These are phyloP conservation scores for Xerocomellus amylosporus DNA, from an alignment of 768 basidiomycete species.

Conservation along the genomic window DNA sequence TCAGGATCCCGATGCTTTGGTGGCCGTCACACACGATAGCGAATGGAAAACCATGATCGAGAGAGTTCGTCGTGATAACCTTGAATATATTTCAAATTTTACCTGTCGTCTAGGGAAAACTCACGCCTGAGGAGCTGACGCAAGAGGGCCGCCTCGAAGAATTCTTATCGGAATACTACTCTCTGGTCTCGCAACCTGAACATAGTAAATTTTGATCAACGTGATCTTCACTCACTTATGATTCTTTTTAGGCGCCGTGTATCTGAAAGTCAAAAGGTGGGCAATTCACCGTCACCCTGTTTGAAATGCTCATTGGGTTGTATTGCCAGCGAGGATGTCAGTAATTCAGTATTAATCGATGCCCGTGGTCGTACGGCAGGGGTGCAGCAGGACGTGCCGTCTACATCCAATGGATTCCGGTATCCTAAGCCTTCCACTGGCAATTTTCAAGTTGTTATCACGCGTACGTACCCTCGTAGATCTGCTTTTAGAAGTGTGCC, in stretches of 20 bases:
- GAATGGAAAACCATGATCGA: slow-evolving; percentile 6
- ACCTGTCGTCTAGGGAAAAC: not conserved
- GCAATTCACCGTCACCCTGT: not conserved
- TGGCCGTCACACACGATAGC: slow-evolving; percentile 9
- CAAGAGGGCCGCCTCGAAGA: not conserved
- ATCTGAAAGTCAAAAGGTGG: not conserved
- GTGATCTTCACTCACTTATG: not conserved
- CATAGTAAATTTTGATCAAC: not conserved
- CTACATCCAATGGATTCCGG: too few relatives aligned
- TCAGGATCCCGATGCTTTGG: not conserved
- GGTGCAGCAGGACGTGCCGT: too few relatives aligned
- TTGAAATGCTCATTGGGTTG: too few relatives aligned
- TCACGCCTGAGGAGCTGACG: not conserved
- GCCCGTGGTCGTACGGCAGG: too few relatives aligned
- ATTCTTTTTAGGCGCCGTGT: not conserved
- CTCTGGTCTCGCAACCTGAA: not conserved
- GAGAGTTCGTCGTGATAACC: not conserved
- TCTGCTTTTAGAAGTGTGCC: not conserved
- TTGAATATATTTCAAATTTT: not conserved
- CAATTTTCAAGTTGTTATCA: too few relatives aligned
- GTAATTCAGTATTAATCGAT: too few relatives aligned
- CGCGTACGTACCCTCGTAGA: too few relatives aligned
- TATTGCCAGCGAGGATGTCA: too few relatives aligned
- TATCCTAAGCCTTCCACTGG: too few relatives aligned
- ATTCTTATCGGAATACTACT: not conserved